phyloP scores from a whole-genome alignment of 768 basidiomycete genomes.

The Leccinum pellstonianum region DNA sequence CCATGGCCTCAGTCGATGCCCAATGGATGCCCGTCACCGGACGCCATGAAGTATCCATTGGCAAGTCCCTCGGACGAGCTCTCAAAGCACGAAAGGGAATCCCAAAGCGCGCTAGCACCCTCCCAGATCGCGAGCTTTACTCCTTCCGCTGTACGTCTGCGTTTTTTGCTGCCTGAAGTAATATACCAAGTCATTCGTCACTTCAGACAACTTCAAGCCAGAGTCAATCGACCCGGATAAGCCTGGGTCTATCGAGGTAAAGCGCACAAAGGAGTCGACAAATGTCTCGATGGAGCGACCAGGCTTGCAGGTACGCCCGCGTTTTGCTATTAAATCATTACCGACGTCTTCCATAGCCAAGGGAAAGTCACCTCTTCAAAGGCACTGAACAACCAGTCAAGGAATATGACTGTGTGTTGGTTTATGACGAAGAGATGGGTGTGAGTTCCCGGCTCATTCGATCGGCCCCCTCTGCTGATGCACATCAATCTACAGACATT shows the following conservation, averaged over 20 bases:
- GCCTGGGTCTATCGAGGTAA: slow-evolving; percentile 65
- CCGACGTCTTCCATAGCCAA: slow-evolving; percentile 36
- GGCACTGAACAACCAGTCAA: slow-evolving; percentile 60
- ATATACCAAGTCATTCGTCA: not conserved
- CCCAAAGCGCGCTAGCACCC: slow-evolving; percentile 38
- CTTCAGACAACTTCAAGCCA: slow-evolving; percentile 74
- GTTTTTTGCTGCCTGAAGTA: not conserved
- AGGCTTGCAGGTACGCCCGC: slow-evolving; percentile 52
- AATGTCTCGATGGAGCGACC: slow-evolving; percentile 63
- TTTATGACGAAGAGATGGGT: slow-evolving; percentile 73
- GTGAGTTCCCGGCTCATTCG: slow-evolving; percentile 39
- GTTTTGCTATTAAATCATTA: not conserved
- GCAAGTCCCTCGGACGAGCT: slow-evolving; percentile 59
- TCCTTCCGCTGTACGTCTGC: slow-evolving; percentile 67
- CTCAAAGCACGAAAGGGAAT: slow-evolving; percentile 67
- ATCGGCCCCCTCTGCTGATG: slow-evolving; percentile 5
- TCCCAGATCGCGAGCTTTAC: slow-evolving; percentile 69
- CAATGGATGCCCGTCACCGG: slow-evolving; percentile 62
- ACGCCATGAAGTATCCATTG: slow-evolving; percentile 58
- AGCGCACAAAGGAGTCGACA: slow-evolving; percentile 49
- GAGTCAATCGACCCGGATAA: slow-evolving; percentile 63
- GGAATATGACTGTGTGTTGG: slow-evolving; percentile 74
- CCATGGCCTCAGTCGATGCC: slow-evolving; percentile 44
- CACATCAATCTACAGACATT: slow-evolving; percentile 49
- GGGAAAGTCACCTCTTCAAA: slow-evolving; percentile 53